Percentiles rank a stretch among this genome's conserved stretches.
These are phyloP conservation scores for Brettanomyces anomalus DNA, from an alignment of 805 yeast species.

Conservation along the genomic window DNA sequence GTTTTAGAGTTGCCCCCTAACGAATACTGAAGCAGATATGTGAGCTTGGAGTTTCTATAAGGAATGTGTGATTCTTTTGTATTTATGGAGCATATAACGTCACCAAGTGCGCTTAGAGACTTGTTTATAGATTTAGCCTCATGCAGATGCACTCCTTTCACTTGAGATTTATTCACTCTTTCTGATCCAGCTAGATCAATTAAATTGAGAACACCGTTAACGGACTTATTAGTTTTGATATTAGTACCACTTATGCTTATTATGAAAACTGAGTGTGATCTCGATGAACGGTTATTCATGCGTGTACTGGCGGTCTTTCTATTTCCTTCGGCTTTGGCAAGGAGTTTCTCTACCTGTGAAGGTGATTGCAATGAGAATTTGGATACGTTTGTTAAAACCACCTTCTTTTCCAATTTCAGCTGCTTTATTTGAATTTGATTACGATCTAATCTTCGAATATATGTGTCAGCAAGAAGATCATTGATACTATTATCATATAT, in stretches of 20 bases:
- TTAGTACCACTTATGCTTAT: slow-evolving; percentile 52
- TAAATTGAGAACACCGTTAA: slow-evolving; percentile 61
- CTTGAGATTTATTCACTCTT: slow-evolving; percentile 66
- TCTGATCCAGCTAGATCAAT: slow-evolving; percentile 96
- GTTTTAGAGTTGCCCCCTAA: slow-evolving; percentile 83
- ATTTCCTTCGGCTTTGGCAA: slow-evolving; percentile 47
- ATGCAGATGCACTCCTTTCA: slow-evolving; percentile 65
- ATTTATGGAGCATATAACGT: slow-evolving; percentile 51
- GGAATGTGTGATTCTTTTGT: slow-evolving; percentile 44
- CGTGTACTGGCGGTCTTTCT: slow-evolving; percentile 77
- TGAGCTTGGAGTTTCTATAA: slow-evolving; percentile 63
- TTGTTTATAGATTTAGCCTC: slow-evolving; percentile 89
- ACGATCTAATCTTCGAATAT: slow-evolving; percentile 12
- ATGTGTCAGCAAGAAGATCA: slow-evolving; percentile 46
- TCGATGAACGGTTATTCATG: slow-evolving; percentile 76
- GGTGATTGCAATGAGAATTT: slow-evolving; percentile 33
- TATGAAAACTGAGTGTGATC: slow-evolving; percentile 82
- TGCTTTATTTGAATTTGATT: slow-evolving; percentile 64
- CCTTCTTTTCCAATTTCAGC: slow-evolving; percentile 42
- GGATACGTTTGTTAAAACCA: slow-evolving; percentile 54
- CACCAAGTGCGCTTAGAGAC: slow-evolving; percentile 82
- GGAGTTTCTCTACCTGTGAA: slow-evolving; percentile 38
- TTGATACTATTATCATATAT: slow-evolving; percentile 77
- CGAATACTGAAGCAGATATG: slow-evolving; percentile 77
- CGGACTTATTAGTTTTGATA: slow-evolving; percentile 33